Percentiles rank a stretch among this genome's conserved stretches.
Conservation (phyloP, 257 asterid species). For the Mitragyna speciosa region DNA sequence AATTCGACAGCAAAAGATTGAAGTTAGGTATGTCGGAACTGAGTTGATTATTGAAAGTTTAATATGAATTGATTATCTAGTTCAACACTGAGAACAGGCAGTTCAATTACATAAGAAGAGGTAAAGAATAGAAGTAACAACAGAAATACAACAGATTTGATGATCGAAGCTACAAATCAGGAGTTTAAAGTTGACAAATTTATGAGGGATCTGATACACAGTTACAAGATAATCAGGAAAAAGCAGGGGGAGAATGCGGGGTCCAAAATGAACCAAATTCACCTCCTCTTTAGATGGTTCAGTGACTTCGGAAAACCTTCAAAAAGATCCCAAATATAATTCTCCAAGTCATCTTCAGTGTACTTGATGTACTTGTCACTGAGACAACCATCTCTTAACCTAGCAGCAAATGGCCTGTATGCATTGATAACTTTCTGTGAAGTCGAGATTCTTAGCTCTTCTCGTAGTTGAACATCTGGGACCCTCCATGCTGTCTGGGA, state of each 20-base stretch:
- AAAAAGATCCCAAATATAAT: constrained; percentile 56
- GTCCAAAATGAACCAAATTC: constrained; percentile 12
- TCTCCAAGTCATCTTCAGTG: constrained; percentile 55
- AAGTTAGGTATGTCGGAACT: background rate
- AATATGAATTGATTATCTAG: background rate
- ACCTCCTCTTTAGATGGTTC: constrained; percentile 42
- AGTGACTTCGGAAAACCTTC: constrained; percentile 50
- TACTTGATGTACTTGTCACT: constrained; percentile 66
- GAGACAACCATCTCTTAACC: constrained; percentile 23
- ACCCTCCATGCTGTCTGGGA: constrained; percentile 65
- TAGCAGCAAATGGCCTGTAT: constrained; percentile 44
- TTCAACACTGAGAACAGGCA: background rate
- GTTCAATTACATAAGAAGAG: background rate
- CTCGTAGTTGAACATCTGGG: constrained; percentile 59
- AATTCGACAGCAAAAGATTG: background rate
- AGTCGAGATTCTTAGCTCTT: constrained; percentile 46
- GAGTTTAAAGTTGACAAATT: background rate
- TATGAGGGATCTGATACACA: background rate
- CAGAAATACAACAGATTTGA: background rate
- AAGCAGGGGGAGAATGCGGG: background rate
- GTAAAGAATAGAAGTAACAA: background rate
- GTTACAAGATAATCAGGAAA: background rate
- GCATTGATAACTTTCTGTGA: constrained; percentile 48
- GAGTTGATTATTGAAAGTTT: background rate
- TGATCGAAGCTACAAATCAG: background rate